A percentile compares a stretch with the other conserved stretches of the same genome.
Evolutionary conservation across 2,329 filamentous ascomycete species (phyloP).

Genomic region (Pseudogymnoascus sp.): DNA sequence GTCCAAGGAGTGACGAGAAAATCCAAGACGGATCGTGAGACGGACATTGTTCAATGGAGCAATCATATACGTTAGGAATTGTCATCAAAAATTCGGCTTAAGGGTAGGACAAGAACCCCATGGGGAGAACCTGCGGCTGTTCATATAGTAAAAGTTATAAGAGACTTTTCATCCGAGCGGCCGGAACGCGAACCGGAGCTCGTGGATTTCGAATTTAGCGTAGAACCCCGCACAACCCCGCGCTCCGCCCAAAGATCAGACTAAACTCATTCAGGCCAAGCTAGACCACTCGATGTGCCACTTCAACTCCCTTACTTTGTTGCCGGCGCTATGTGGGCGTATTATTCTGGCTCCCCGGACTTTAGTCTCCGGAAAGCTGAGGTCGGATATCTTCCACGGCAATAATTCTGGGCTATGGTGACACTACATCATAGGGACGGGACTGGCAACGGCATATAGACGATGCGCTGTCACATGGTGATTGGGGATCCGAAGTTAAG

Average conservation of each 20-base stretch:
- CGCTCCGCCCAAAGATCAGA: neutral
- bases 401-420: neutral
- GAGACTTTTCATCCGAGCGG: neutral
- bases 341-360: neutral
- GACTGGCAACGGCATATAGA: neutral
- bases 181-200: neutral
- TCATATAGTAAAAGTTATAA: constrained; percentile 8
- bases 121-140: neutral
- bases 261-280: neutral
- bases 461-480: neutral
- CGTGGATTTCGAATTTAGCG: neutral
- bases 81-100: neutral
- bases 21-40: constrained; percentile 28
- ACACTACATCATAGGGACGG: neutral
- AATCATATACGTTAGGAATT: neutral
- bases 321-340: constrained; percentile 7
- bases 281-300: neutral
- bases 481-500: neutral
- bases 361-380: constrained; percentile 1
- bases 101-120: neutral
- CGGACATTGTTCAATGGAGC: constrained; percentile 14
- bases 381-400: constrained; percentile 1
- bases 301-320: neutral
- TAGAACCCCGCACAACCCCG: constrained; percentile 1
- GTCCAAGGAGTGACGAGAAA: constrained; percentile 40